A percentile compares a stretch with the other conserved stretches of the same genome.
These are phyloP conservation scores for Xylariales sp. DNA, from an alignment of 2,329 filamentous ascomycete species.

Conservation along the genomic window DNA sequence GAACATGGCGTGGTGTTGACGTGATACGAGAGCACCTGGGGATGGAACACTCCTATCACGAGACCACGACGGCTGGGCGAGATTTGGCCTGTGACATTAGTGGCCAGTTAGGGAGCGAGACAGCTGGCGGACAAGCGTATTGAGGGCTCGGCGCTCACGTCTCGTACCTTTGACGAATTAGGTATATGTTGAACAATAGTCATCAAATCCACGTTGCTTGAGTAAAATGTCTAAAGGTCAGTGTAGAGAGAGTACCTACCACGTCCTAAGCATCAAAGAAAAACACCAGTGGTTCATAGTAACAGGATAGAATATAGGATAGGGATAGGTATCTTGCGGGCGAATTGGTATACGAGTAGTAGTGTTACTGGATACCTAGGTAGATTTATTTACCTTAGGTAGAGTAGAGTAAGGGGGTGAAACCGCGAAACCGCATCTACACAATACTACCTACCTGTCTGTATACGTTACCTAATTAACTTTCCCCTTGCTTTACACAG, in stretches of 20 bases:
- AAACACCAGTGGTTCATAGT: too few species aligned
- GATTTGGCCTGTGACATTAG: conserved; percentile 7
- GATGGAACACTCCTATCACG: conserved; percentile 19
- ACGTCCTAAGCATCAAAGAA: too few species aligned
- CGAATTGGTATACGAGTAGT: too few species aligned
- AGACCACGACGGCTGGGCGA: conserved; percentile 15
- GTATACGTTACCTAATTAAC: not conserved
- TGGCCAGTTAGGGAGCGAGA: not conserved
- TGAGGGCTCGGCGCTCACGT: conserved; percentile 21
- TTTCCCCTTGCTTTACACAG: not conserved
- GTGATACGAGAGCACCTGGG: conserved; percentile 30
- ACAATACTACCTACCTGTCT: too few species aligned
- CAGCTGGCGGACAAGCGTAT: conserved; percentile 1
- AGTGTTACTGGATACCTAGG: too few species aligned
- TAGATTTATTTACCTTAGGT: too few species aligned
- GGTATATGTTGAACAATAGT: conserved; percentile 6
- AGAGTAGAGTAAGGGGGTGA: too few species aligned
- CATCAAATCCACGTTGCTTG: not conserved
- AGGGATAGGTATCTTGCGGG: too few species aligned
- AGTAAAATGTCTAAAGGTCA: not conserved
- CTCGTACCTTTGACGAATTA: not conserved
- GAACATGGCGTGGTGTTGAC: conserved; percentile 23
- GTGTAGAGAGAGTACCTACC: not conserved
- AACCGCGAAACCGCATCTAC: too few species aligned
- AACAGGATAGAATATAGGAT: too few species aligned